These are phyloP conservation scores for Hydnomerulius pinastri DNA, from an alignment of 768 basidiomycete species.

Conservation along the genomic window DNA sequence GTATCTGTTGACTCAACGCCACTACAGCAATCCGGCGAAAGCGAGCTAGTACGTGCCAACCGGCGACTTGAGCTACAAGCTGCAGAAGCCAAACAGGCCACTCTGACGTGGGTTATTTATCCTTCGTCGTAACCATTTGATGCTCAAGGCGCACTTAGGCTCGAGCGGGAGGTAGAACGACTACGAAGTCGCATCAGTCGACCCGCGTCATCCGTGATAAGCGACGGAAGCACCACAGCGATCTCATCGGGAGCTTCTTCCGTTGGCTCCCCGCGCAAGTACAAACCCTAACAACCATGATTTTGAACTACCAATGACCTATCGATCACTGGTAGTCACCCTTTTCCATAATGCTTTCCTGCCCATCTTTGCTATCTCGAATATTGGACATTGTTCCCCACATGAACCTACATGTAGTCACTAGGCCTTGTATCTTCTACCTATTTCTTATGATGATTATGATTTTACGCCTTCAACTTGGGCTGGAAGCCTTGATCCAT, in stretches of 20 bases:
- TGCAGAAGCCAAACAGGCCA: constrained; percentile 69
- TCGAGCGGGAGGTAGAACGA: constrained; percentile 70
- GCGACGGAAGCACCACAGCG: constrained; percentile 16
- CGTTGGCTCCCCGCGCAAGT: constrained; percentile 30
- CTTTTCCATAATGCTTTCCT: background rate
- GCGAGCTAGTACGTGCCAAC: constrained; percentile 66
- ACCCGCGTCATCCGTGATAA: constrained; percentile 44
- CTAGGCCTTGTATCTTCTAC: constrained; percentile 26
- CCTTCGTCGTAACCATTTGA: background rate
- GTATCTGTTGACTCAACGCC: constrained; percentile 4
- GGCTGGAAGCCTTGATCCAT: too few relatives aligned
- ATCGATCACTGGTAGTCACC: background rate
- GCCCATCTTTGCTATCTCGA: background rate
- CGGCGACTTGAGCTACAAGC: constrained; percentile 78
- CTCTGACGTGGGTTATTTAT: constrained; percentile 54
- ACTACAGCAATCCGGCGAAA: constrained; percentile 68
- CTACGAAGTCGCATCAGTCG: constrained; percentile 64
- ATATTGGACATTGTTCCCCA: background rate
- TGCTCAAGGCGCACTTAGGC: constrained; percentile 34
- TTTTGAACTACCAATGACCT: constrained; percentile 1
- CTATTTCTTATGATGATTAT: too few relatives aligned
- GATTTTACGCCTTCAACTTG: too few relatives aligned
- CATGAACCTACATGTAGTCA: constrained; percentile 12
- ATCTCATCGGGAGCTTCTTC: constrained; percentile 22
- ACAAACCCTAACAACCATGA: constrained; percentile 18